Percentiles rank a stretch among this genome's conserved stretches.
These are phyloP conservation scores for Sorghum bicolor DNA, from an alignment of 176 grass and related monocot species.

Conservation along the genomic window DNA sequence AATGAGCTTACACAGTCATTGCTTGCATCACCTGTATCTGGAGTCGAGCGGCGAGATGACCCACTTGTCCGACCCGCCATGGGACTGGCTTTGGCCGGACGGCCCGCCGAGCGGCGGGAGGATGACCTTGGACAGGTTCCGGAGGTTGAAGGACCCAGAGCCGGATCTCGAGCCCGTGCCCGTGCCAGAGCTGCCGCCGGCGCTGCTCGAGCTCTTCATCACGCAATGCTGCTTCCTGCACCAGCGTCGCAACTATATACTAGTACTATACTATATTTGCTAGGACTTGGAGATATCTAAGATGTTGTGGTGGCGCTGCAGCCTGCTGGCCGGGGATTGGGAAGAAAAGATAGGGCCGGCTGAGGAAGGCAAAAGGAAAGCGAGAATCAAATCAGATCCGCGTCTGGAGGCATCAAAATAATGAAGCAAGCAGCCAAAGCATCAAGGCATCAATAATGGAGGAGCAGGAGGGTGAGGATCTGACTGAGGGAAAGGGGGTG, in stretches of 20 bases:
- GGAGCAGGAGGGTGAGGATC: not conserved
- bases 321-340: not conserved
- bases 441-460: conserved; percentile 38
- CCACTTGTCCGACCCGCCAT: conserved; percentile 24
- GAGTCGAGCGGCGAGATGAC: conserved; percentile 80
- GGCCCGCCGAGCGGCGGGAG: conserved; percentile 74
- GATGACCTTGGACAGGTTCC: conserved; percentile 67
- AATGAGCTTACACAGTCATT: too few species aligned
- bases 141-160: conserved; percentile 48
- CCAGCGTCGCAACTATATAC: not conserved
- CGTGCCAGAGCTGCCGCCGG: not conserved
- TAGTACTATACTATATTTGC: too few species aligned
- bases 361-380: not conserved
- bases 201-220: conserved; percentile 12
- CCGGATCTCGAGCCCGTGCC: conserved; percentile 10
- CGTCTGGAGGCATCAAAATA: conserved; percentile 35
- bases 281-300: too few species aligned
- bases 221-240: not conserved
- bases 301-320: not conserved
- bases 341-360: not conserved
- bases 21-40: conserved; percentile 69
- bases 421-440: conserved; percentile 4
- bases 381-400: too few species aligned
- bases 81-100: conserved; percentile 28
- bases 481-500: too few species aligned